Base-by-base conservation (phyloP, 345 rosid genomes). In the Camelina laxa region DNA sequence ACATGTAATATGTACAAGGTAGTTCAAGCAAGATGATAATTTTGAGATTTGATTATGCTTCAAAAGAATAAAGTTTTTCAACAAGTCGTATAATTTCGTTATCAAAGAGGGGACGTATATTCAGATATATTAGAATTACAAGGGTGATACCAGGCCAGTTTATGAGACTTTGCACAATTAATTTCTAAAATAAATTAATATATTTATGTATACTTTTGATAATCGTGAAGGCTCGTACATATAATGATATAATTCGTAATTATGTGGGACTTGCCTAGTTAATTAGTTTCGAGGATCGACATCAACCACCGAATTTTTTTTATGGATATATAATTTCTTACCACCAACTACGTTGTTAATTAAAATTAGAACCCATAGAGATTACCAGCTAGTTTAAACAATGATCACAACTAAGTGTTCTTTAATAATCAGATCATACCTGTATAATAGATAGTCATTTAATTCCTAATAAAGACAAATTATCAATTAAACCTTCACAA, bases 321-420 rank as follows among this genome's bases (percentile, higher is more conserved):
- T 36, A 9, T 36, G 12, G 12, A 36, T 9, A 36, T 7, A 9
- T 36, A 36, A 9, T 0, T 36, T 36, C 4, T 9, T 36, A 36
- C 41, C 10, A 9, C n/a, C 54, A 47, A 11, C 16, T 45, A 64
- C 3, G 6, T n/a, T 9, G 13, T 41, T 42, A 36, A 36, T 7
- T 36, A 9, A 1, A 42, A 22, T 1, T 54, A 22, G 3, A 17
- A 30, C 20, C 20, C 64, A 45, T 41, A 27, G 7, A 11, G 20
- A 51, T 62, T 27, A 36, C 65, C 65, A 74, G 65, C 72, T 56
- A 56, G 45, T 73, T 44, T 73, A 2, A 47, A 44, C 14, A 44
- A 21, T 31, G 8, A 31, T 55, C 19, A 64, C 64, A 53, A 54
- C 41, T 19, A 53, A 15, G n/a, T 51, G 10, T 39, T 54, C 6